phyloP scores from a whole-genome alignment of 2,329 filamentous ascomycete genomes.

The Fusarium sp. region DNA sequence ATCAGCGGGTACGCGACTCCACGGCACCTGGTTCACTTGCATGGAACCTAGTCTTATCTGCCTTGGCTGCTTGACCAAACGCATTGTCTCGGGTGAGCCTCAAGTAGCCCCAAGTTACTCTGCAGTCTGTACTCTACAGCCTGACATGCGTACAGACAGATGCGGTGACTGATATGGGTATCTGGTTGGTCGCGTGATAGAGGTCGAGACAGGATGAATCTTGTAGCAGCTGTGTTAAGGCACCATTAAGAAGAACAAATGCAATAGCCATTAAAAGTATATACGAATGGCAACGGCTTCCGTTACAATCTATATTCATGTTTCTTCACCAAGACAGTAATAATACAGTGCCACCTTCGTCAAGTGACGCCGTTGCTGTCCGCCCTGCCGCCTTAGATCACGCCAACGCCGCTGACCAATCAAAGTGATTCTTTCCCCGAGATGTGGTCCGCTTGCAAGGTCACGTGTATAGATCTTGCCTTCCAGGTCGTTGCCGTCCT shows the following conservation, averaged over 20 bases:
- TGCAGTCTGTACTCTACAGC: background rate
- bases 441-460: conserved; percentile 21
- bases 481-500: conserved; percentile 44
- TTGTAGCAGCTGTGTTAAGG: conserved; percentile 1
- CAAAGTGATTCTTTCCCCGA: conserved; percentile 2
- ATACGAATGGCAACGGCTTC: background rate
- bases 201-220: conserved; percentile 2
- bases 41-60: conserved; percentile 20
- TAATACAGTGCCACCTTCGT: conserved; percentile 5
- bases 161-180: conserved; percentile 11
- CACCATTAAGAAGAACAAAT: background rate
- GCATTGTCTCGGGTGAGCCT: conserved; percentile 17
- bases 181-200: conserved; percentile 37
- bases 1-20: conserved; percentile 20
- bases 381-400: conserved; percentile 31
- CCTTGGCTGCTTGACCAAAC: conserved; percentile 11
- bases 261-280: background rate
- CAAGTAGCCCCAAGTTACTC: conserved; percentile 21
- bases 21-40: conserved; percentile 19
- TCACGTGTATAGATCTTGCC: conserved; percentile 48
- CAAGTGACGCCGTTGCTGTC: conserved; percentile 39
- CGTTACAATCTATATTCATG: background rate
- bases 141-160: background rate
- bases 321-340: background rate
- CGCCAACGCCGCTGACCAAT: conserved; percentile 35